A percentile compares a stretch with the other conserved stretches of the same genome.
Conservation (phyloP, 2,329 filamentous ascomycete species). For the Talaromyces albobiverticillius region DNA sequence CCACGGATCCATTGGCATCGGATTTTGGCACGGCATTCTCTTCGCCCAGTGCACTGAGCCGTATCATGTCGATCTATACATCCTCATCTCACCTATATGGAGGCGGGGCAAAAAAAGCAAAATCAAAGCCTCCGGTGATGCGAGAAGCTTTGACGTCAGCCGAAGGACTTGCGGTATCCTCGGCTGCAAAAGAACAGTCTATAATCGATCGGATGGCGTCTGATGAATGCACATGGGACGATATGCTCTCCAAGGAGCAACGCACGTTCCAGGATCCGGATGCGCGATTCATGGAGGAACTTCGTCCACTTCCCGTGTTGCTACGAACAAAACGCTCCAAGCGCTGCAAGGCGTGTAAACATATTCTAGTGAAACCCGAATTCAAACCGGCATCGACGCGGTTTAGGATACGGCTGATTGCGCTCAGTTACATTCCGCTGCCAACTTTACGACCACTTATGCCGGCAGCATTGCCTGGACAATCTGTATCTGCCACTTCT, state of each 20-base stretch:
- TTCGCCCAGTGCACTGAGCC: constrained; percentile 76
- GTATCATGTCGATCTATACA: constrained; percentile 90
- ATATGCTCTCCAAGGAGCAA: constrained; percentile 57
- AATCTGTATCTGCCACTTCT: constrained; percentile 25
- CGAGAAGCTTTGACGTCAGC: constrained; percentile 68
- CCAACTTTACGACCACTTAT: constrained; percentile 64
- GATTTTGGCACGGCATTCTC: constrained; percentile 51
- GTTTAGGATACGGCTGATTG: constrained; percentile 89
- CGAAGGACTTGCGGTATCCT: constrained; percentile 68
- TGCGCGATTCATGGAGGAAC: constrained; percentile 65
- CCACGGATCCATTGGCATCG: constrained; percentile 52
- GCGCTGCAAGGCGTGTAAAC: constrained; percentile 85
- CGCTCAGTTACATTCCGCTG: constrained; percentile 80
- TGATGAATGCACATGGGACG: constrained; percentile 58
- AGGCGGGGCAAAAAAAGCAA: constrained; percentile 57
- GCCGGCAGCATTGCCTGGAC: constrained; percentile 34
- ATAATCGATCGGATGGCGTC: constrained; percentile 59
- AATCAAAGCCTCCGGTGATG: constrained; percentile 69
- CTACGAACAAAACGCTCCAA: constrained; percentile 91
- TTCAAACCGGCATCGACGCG: constrained; percentile 83
- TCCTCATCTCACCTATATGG: constrained; percentile 51
- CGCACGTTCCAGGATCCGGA: constrained; percentile 48
- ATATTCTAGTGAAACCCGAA: constrained; percentile 94
- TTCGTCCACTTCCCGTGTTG: constrained; percentile 77
- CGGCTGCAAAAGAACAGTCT: constrained; percentile 58